These are phyloP conservation scores for Apium graveolens DNA, from an alignment of 129 eudicot genomes.

Conservation along the genomic window DNA sequence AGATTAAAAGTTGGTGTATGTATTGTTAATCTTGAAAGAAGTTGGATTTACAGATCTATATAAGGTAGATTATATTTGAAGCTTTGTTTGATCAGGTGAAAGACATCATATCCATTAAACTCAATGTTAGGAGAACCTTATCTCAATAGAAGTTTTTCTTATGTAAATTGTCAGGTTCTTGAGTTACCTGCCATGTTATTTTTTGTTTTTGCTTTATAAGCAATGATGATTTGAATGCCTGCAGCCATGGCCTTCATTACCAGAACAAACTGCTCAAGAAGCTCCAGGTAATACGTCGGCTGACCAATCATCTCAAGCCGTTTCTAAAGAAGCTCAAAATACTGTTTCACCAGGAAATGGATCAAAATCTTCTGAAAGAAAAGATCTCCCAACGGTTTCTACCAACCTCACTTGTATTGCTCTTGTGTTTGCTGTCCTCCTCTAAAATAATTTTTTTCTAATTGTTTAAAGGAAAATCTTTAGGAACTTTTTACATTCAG, in stretches of 20 bases:
- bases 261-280: conserved; percentile 13
- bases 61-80: too few relatives aligned
- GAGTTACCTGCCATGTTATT: neutral
- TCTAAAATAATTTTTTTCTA: neutral
- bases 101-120: neutral
- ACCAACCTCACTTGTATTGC: conserved; percentile 7
- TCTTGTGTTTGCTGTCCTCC: neutral
- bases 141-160: neutral
- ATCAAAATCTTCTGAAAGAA: conserved; percentile 28
- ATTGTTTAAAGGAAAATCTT: neutral
- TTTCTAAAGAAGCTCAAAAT: conserved; percentile 11
- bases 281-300: conserved; percentile 14
- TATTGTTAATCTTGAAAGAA: too few relatives aligned
- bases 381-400: conserved; percentile 48
- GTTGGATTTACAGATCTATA: too few relatives aligned
- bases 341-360: conserved; percentile 13
- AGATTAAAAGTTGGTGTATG: too few relatives aligned
- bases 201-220: neutral
- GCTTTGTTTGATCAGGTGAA: conserved; percentile 18
- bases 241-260: conserved; percentile 18
- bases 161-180: neutral
- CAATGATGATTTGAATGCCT: neutral
- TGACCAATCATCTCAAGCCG: conserved; percentile 25
- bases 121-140: neutral
- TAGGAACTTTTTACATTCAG: conserved; percentile 44